Base-by-base conservation (phyloP, 1,139 yeast genomes). In the Geotrichum restrictum region DNA sequence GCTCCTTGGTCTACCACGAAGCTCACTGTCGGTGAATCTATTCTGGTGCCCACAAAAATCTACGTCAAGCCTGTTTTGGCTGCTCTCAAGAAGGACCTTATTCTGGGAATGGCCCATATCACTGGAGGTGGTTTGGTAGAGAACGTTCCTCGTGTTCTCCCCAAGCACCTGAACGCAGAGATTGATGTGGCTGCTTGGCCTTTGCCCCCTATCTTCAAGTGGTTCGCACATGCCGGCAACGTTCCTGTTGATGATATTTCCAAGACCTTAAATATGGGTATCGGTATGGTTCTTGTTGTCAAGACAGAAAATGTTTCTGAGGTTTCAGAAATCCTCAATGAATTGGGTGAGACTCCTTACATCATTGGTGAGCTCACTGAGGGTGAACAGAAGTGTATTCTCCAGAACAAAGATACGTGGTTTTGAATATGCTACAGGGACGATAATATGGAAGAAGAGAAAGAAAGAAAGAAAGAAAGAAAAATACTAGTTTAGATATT, bases 101-200 rank as follows among this genome's bases (percentile, higher is more conserved):
- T 93, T 53, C 77, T 88, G 55, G 99, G 97, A 56, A 78, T 94
- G 68, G 96, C 98, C 4, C 96, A 94, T 68, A 93, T 94, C 64
- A 94, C 99, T 22, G 99, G 99, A 57, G 99, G 99, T 65, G 99
- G 99, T 55, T 77, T 94, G 49, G 85, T 93, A 36, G 99, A 94
- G 71, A 94, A 94, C 70, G 83, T 93, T 55, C 99, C 99, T 52
- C 82, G 99, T 68, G 94, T 96, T 27, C 76, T 94, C 59, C 98
- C 98, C 57, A 74, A 80, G 57, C 72, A 81, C 62, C 74, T 93
- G 59, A 83, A 84, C 65, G 98, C 97, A 16, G 76, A 75, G 60
- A 80, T 94, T 51, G 96, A 93, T 68, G 82, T 87, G 66, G 74
- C 74, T 52, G 72, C 80, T 10, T 91, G 98, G 96, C 79, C 81